Conservation (phyloP, 2,329 filamentous ascomycete species). For the Botryosphaeria agaves region DNA sequence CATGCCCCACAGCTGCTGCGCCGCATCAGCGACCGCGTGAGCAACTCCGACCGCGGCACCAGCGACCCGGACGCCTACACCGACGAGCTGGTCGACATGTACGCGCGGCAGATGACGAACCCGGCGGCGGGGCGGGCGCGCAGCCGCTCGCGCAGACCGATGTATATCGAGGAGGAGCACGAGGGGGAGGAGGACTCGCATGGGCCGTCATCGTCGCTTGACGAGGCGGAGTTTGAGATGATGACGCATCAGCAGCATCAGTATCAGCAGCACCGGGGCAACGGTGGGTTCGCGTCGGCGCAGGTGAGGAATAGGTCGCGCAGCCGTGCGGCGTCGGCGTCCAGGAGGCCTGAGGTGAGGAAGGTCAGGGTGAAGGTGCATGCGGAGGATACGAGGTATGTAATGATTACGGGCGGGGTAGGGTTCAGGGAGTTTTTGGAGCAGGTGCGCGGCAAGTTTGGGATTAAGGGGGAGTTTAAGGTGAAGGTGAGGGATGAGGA, state of each 20-base stretch:
- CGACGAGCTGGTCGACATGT: slow-evolving; percentile 47
- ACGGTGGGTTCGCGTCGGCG: too few relatives aligned
- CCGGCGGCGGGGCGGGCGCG: slow-evolving; percentile 12
- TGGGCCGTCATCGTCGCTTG: slow-evolving; percentile 45
- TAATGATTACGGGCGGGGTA: slow-evolving; percentile 61
- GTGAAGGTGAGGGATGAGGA: slow-evolving; percentile 80
- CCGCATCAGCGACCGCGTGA: slow-evolving; percentile 17
- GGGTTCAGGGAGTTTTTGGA: slow-evolving; percentile 64
- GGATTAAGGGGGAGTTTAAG: slow-evolving; percentile 55
- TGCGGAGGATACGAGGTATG: slow-evolving; percentile 75
- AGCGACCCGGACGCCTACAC: slow-evolving; percentile 26
- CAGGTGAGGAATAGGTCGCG: too few relatives aligned
- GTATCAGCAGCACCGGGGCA: slow-evolving; percentile 23
- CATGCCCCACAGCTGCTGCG: slow-evolving; percentile 7
- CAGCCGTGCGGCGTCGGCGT: neutral
- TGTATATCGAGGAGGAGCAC: slow-evolving; percentile 67
- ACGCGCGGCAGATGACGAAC: slow-evolving; percentile 30
- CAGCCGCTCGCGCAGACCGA: slow-evolving; percentile 24
- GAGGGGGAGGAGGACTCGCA: slow-evolving; percentile 52
- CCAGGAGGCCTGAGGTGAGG: neutral
- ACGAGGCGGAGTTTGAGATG: slow-evolving; percentile 51
- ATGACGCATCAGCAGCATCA: slow-evolving; percentile 11
- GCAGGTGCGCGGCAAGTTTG: slow-evolving; percentile 76
- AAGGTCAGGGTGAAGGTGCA: slow-evolving; percentile 67
- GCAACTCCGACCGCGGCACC: slow-evolving; percentile 39